These are phyloP conservation scores for Polygonum maritimum DNA, from an alignment of 148 eudicot genomes.

Conservation along the genomic window DNA sequence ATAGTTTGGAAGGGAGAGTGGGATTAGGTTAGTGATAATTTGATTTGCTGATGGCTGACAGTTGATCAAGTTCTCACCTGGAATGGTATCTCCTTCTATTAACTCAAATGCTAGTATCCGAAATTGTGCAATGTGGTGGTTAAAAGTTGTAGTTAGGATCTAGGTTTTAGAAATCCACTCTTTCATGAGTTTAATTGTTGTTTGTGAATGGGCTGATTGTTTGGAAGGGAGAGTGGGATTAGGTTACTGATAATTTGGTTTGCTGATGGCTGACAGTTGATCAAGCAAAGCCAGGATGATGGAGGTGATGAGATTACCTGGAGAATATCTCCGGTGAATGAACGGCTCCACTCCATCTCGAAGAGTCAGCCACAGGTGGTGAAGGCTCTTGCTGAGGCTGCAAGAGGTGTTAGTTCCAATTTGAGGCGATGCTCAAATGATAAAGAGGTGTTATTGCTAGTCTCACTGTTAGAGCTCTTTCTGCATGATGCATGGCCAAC, in stretches of 20 bases:
- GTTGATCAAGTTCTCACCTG: slow-evolving; percentile 76
- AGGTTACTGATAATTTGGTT: slow-evolving; percentile 7
- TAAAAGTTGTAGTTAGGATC: neutral
- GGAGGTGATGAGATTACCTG: slow-evolving; percentile 85
- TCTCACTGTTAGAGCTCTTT: neutral
- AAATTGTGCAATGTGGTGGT: neutral
- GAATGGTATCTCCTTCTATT: slow-evolving; percentile 40
- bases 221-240: neutral
- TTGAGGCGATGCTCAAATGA: slow-evolving; percentile 39
- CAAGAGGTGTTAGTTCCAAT: slow-evolving; percentile 53
- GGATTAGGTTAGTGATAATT: too few species aligned
- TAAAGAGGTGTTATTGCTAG: slow-evolving; percentile 17
- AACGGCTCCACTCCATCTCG: slow-evolving; percentile 65
- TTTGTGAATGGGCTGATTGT: neutral
- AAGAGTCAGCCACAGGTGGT: slow-evolving; percentile 56
- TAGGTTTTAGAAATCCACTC: neutral
- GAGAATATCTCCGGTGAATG: slow-evolving; percentile 85
- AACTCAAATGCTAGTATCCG: neutral
- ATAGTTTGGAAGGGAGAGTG: too few species aligned
- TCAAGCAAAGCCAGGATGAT: slow-evolving; percentile 94
- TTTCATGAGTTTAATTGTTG: too few species aligned
- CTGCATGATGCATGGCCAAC: neutral
- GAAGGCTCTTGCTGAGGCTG: slow-evolving; percentile 63
- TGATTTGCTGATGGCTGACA: too few species aligned
- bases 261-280: slow-evolving; percentile 36